Base-by-base conservation (phyloP, 441 rosid species). In the Eutrema salsugineum region DNA sequence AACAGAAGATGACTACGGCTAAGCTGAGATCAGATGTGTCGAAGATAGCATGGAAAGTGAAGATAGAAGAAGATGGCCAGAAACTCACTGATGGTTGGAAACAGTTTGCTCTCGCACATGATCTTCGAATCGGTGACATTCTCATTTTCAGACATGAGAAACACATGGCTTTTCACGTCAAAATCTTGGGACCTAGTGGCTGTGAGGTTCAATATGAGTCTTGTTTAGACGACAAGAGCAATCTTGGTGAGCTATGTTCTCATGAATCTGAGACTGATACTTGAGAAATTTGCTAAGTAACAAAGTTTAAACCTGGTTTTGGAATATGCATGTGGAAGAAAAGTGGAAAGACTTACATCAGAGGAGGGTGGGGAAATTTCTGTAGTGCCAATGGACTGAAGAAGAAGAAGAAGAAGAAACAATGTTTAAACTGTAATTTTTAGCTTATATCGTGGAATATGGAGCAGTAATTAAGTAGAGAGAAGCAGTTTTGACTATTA, bases 171-270 rank as follows among this genome's bases (percentile, higher is more conserved):
- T 68, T 68, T 17, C 69, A 68, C 9, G 78, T 75, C 2, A 75
- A 68, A n/a, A 1, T 15, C 3, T 42, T 73, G 15, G 72, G 72
- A 57, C 60, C 61, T 5, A 57, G 77, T 19, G 48, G 36, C 15
- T 73, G 72, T 58, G 72, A 73, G 60, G 47, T 73, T 38, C 77
- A 66, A 1, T 66, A 73, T 73, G 77, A 22, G 4, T 44, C 50
- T 2, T 72, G 69, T 42, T 19, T 12, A 43, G 62, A 54, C 1
- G 8, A 63, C 0, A 8, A 63, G 3, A 54, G 0, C 9, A 15
- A 54, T 16, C 38, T 46, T 5, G 46, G 64, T 72, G 30, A 72
- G 63, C 5, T 71, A 2, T n/a, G 27, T 24, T 24, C n/a, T n/a
- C n/a, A n/a, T 30, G 38, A 54, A 28, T n/a, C 58, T 53, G 2